phyloP scores from a whole-genome alignment of 2,329 filamentous ascomycete species.

The Fusarium longipes region DNA sequence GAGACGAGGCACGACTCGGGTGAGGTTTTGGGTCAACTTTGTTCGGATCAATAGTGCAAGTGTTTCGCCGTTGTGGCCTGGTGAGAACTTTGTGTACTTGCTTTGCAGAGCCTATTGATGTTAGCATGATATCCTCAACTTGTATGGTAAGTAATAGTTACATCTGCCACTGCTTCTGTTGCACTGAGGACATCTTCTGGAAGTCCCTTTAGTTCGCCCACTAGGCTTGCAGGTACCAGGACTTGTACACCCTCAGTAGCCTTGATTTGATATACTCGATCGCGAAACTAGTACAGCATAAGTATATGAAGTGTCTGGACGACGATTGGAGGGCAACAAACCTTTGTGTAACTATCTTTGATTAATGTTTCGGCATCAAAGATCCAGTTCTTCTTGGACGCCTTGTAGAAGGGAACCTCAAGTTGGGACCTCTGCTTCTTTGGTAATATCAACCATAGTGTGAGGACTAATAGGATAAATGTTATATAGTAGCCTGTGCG shows the following conservation, averaged over 20 bases:
- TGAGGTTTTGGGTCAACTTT: conserved; percentile 61
- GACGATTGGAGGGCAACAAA: conserved; percentile 32
- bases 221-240: conserved; percentile 57
- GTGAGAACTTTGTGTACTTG: conserved; percentile 62
- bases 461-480: conserved; percentile 52
- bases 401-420: conserved; percentile 60
- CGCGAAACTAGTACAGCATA: conserved; percentile 55
- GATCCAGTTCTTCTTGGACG: conserved; percentile 62
- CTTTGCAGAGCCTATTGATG: conserved; percentile 59
- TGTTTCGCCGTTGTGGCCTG: conserved; percentile 59
- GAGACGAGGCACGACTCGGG: conserved; percentile 58
- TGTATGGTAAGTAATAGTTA: conserved; percentile 33
- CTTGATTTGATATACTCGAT: conserved; percentile 63
- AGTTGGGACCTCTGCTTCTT: conserved; percentile 49
- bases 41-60: conserved; percentile 58
- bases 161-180: conserved; percentile 61
- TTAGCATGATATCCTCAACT: not conserved
- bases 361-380: conserved; percentile 61
- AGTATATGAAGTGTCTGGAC: conserved; percentile 14
- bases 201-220: conserved; percentile 60
- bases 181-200: conserved; percentile 62
- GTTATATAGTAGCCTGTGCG: conserved; percentile 57
- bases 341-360: conserved; percentile 62
- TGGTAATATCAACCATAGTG: conserved; percentile 54
- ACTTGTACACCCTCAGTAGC: conserved; percentile 63